Percentiles rank a stretch among this genome's conserved stretches.
These are phyloP conservation scores for Didymella glomerata DNA, from an alignment of 2,329 filamentous ascomycete species.

Conservation along the genomic window DNA sequence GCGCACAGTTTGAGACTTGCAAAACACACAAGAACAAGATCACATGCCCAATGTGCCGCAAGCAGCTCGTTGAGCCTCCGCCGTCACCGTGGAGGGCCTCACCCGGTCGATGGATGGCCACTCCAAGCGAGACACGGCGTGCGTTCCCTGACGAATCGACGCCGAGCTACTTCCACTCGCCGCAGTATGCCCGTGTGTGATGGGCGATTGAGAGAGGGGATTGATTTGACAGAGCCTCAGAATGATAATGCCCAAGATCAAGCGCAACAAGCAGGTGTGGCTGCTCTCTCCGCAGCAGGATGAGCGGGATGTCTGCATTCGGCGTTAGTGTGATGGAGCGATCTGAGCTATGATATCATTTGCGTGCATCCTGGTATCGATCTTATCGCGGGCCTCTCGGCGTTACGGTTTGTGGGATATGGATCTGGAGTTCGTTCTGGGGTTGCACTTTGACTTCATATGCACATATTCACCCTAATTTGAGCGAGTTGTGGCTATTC, in stretches of 20 bases:
- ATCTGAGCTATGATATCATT: conserved; percentile 24
- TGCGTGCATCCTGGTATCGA: conserved; percentile 15
- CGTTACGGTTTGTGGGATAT: not conserved
- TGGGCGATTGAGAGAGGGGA: not conserved
- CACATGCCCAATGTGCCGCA: conserved; percentile 51
- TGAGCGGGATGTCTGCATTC: conserved; percentile 3
- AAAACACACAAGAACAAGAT: conserved; percentile 49
- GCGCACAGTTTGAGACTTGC: conserved; percentile 44
- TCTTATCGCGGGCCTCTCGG: conserved; percentile 18
- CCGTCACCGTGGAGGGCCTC: conserved; percentile 21
- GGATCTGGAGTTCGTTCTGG: not conserved
- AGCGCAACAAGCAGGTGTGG: not conserved
- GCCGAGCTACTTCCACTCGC: conserved; percentile 29
- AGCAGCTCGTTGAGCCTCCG: conserved; percentile 39
- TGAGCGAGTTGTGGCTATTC: not conserved
- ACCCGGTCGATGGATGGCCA: too few relatives aligned
- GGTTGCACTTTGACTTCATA: not conserved
- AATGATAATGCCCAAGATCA: not conserved
- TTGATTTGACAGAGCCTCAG: not conserved
- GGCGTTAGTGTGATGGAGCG: conserved; percentile 4
- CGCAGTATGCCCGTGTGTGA: conserved; percentile 24
- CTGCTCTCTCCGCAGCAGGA: not conserved
- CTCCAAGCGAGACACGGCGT: not conserved
- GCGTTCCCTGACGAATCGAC: conserved; percentile 24
- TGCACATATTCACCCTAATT: not conserved